These are phyloP conservation scores for Coelastrella sp. DNA, from an alignment of 139 green algal genomes.

Conservation along the genomic window DNA sequence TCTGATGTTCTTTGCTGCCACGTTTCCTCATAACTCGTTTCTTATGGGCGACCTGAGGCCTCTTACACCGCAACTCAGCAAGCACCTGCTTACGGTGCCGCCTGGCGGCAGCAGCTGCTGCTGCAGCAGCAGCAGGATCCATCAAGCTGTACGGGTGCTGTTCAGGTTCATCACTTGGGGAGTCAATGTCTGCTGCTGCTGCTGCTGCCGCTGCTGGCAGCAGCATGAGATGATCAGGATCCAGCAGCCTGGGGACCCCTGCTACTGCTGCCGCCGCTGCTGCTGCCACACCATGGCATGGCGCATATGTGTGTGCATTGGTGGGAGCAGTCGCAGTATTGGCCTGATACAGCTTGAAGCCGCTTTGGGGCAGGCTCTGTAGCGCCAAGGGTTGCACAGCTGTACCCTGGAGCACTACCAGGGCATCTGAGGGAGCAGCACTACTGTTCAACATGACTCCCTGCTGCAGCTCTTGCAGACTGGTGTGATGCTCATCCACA, in stretches of 20 bases:
- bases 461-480: background rate
- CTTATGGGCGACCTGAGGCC: background rate
- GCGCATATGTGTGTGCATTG: background rate
- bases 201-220: slow-evolving; percentile 7
- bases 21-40: background rate
- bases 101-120: background rate
- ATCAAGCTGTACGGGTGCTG: background rate
- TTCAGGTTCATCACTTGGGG: background rate
- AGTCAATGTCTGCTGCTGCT: background rate
- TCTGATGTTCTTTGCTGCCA: background rate
- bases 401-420: background rate
- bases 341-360: too few species aligned
- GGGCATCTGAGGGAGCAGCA: background rate
- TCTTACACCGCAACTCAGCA: background rate
- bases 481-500: background rate
- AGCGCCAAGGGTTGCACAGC: too few species aligned
- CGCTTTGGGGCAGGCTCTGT: background rate
- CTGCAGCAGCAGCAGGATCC: background rate
- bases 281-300: background rate
- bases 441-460: background rate
- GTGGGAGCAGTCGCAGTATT: too few species aligned
- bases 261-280: slow-evolving; percentile 30
- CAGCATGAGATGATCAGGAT: too few species aligned
- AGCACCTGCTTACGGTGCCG: slow-evolving; percentile 7
- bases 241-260: too few species aligned